Evolutionary conservation across 495 filamentous ascomycete genomes (phyloP).

Genomic region (Staphylotrichum tortipilum): DNA sequence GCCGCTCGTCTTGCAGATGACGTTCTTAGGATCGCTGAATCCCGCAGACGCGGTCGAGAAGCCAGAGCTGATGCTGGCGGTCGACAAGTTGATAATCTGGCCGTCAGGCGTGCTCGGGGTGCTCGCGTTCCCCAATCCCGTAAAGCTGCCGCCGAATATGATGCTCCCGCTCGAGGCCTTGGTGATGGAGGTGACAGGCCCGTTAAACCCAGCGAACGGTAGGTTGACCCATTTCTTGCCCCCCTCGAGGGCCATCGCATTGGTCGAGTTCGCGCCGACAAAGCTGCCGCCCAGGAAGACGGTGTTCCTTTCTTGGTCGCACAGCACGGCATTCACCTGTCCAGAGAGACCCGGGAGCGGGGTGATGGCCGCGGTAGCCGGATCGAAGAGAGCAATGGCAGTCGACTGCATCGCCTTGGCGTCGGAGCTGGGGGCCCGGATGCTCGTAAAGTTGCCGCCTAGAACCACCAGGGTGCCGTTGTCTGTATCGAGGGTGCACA

Average conservation of each 20-base stretch:
- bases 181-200: conserved; percentile 77
- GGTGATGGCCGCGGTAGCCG: conserved; percentile 54
- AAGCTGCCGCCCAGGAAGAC: conserved; percentile 92
- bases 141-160: conserved; percentile 88
- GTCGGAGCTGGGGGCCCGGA: conserved; percentile 44
- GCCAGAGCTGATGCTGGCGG: conserved; percentile 61
- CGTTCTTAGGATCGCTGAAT: conserved; percentile 70
- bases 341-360: conserved; percentile 72
- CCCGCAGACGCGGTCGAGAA: conserved; percentile 51
- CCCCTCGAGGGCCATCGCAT: conserved; percentile 78
- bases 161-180: conserved; percentile 73
- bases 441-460: conserved; percentile 92
- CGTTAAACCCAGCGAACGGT: conserved; percentile 90
- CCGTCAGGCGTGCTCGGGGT: conserved; percentile 47
- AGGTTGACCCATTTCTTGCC: conserved; percentile 72
- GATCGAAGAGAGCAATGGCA: conserved; percentile 74
- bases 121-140: conserved; percentile 76
- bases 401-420: conserved; percentile 49
- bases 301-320: conserved; percentile 70
- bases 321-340: conserved; percentile 69
- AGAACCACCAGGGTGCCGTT: conserved; percentile 68
- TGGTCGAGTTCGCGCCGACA: conserved; percentile 66
- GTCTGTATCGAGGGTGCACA: conserved; percentile 70
- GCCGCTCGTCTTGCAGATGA: conserved; percentile 69
- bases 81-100: conserved; percentile 76